Evolutionary conservation across 768 basidiomycete genomes (phyloP), one percentile per base, ranked within the genome.

Genomic region (Naematelia aurantialba): DNA sequence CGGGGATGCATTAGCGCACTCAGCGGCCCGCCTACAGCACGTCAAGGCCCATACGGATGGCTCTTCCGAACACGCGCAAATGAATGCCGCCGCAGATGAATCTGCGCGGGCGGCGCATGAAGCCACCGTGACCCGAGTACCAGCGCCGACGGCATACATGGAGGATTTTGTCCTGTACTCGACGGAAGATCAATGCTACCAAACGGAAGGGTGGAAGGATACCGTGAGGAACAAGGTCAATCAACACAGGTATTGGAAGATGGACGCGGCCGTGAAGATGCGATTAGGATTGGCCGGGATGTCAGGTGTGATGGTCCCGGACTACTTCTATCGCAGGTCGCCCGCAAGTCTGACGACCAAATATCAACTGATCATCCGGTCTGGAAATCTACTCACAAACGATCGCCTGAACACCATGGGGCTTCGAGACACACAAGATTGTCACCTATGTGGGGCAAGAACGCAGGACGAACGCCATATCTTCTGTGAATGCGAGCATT

Each of bases 1-100:
- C 30, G n/a, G n/a, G n/a, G n/a, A n/a, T n/a, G n/a, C n/a, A n/a
- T n/a, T n/a, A n/a, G n/a, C n/a, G n/a, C n/a, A n/a, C n/a, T n/a
- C n/a, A n/a, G 42, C 29, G 14, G 24, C 29, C 27, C 21, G 39
- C 2, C 22, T 44, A 44, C 8, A 30, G 11, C 61, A 62, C 46
- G 45, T 62, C 50, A 58, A 58, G 29, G 61, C 61, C 19, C 61
- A 62, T 26, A 62, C 61, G 3, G 57, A 44, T 19, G 56, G 19
- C 3, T n/a, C 25, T 2, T 57, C 59, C 26, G 46, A 24, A 2
- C 5, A 30, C 19, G 59, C 61, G 19, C 21, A n/a, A 25, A 30
- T 63, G 11, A 63, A 63, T 29, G 52, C 53, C 1, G 19, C 10
- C 17, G 61, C 58, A 11, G 61, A 63, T 42, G 21, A 2, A 13